Evolutionary conservation across 306 rosid species (phyloP).

Genomic region (Pterocarpus santalinus): DNA sequence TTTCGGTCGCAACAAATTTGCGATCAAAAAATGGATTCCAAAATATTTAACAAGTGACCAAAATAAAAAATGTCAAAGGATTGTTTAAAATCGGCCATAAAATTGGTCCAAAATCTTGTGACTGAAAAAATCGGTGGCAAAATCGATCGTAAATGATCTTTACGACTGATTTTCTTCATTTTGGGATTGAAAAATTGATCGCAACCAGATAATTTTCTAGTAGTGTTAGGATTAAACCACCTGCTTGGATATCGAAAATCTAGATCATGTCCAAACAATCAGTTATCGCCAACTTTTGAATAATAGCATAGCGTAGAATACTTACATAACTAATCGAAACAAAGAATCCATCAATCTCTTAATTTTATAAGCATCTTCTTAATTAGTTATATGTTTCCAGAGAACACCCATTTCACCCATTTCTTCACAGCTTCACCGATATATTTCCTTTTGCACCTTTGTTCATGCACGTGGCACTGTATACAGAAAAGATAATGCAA

Average conservation of each 20-base stretch:
- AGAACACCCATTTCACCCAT: slow-evolving; percentile 36
- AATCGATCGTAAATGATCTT: too few species aligned
- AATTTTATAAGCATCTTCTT: slow-evolving; percentile 27
- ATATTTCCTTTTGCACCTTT: slow-evolving; percentile 24
- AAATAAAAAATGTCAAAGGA: too few species aligned
- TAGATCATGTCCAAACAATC: not conserved
- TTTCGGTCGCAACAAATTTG: too few species aligned
- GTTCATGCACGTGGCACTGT: not conserved
- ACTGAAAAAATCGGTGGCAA: too few species aligned
- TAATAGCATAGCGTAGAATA: not conserved
- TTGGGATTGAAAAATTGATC: too few species aligned
- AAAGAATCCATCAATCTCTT: not conserved
- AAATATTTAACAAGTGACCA: too few species aligned
- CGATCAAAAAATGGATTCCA: too few species aligned
- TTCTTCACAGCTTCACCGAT: slow-evolving; percentile 24
- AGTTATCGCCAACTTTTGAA: not conserved
- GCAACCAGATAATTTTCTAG: too few species aligned
- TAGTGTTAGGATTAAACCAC: not conserved
- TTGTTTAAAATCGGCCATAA: too few species aligned
- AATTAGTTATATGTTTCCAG: not conserved
- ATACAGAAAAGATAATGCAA: slow-evolving; percentile 43
- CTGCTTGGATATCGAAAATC: not conserved
- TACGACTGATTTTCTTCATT: too few species aligned
- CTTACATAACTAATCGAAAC: not conserved
- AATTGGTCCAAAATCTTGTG: too few species aligned